phyloP scores from a whole-genome alignment of 441 rosid genomes.

The Pelargonium myrrhifolium region DNA sequence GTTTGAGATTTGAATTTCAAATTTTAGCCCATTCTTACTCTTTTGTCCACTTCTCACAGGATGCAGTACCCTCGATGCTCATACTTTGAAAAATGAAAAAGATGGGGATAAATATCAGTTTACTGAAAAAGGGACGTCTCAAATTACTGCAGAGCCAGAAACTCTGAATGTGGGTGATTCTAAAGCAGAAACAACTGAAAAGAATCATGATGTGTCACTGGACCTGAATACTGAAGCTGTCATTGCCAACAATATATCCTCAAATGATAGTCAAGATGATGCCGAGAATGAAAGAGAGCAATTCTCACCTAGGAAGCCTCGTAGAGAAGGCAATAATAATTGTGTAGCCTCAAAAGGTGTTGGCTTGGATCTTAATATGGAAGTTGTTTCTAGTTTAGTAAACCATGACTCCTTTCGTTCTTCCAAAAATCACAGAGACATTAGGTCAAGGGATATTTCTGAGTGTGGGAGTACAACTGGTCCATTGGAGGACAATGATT shows the following conservation, averaged over 20 bases:
- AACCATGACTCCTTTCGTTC: not conserved
- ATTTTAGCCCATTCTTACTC: constrained; percentile 4
- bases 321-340: not conserved
- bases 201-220: not conserved
- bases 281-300: not conserved
- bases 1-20: not conserved
- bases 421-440: not conserved
- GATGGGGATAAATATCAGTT: not conserved
- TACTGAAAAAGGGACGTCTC: not conserved
- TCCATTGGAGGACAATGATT: constrained; percentile 26
- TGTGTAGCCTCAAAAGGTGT: not conserved
- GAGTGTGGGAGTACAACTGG: constrained; percentile 11
- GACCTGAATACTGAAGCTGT: constrained; percentile 2
- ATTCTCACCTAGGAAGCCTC: not conserved
- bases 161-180: constrained; percentile 1
- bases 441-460: not conserved
- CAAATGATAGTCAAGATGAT: too few relatives aligned
- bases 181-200: constrained; percentile 1
- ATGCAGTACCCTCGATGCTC: not conserved
- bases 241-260: too few relatives aligned
- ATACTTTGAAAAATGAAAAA: not conserved
- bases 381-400: not conserved
- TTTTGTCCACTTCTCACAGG: not conserved
- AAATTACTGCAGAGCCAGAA: not conserved
- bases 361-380: not conserved